Conservation (phyloP, 257 asterid genomes). For the Solanum appendiculatum region DNA sequence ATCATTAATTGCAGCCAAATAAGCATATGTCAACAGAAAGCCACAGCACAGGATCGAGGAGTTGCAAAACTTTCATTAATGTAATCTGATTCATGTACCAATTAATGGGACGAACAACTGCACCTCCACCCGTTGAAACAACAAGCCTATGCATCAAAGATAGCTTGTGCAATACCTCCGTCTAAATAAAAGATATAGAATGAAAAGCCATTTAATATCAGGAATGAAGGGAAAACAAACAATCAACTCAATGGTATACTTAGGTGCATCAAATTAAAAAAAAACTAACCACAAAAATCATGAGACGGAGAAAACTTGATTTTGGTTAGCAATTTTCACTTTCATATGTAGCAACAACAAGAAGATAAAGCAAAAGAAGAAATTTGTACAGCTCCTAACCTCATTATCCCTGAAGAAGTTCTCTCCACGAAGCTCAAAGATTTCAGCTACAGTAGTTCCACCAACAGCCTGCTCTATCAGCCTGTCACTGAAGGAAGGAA, state of each 20-base stretch:
- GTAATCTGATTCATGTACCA: conserved; percentile 39
- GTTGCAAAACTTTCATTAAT: background rate
- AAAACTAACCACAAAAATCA: background rate
- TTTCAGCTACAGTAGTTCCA: conserved; percentile 59
- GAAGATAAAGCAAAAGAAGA: background rate
- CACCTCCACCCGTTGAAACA: conserved; percentile 96
- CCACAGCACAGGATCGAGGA: background rate
- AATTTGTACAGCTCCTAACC: conserved; percentile 25
- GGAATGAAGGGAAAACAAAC: background rate
- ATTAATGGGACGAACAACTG: conserved; percentile 79
- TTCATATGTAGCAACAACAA: background rate
- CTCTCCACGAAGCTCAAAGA: conserved; percentile 64
- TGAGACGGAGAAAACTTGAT: background rate
- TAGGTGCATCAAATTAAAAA: no score
- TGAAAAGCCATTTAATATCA: background rate
- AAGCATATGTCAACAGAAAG: background rate
- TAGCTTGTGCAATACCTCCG: conserved; percentile 56
- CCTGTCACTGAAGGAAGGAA: conserved; percentile 46
- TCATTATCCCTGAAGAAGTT: conserved; percentile 68
- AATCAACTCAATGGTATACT: background rate
- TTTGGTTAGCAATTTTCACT: background rate
- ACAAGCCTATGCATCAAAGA: conserved; percentile 63
- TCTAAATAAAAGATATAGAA: conserved; percentile 27
- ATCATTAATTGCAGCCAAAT: background rate
- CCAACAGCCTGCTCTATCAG: conserved; percentile 68